Conservation (phyloP, 345 rosid species). For the Crucihimalaya himalaica region DNA sequence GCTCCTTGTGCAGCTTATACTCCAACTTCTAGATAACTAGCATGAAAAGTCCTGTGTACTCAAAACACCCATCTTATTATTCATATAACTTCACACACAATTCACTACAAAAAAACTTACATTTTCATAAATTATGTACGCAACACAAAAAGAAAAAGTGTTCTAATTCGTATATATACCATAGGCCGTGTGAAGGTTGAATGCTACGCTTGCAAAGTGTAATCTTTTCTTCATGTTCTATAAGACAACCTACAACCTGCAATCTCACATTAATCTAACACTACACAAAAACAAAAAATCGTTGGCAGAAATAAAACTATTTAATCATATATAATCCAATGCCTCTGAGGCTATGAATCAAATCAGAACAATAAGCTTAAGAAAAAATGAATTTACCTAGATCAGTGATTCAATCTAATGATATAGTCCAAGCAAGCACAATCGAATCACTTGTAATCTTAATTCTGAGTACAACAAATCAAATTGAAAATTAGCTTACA, state of each 20-base stretch:
- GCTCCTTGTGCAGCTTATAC: conserved; percentile 97
- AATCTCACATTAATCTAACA: conserved; percentile 5
- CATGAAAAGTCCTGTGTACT: conserved; percentile 85
- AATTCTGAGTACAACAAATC: too few relatives aligned
- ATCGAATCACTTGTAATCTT: too few relatives aligned
- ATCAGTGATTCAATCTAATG: too few relatives aligned
- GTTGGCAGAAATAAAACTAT: neutral
- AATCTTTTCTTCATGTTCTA: conserved; percentile 79
- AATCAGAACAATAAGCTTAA: too few relatives aligned
- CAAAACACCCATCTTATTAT: conserved; percentile 3
- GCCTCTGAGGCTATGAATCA: too few relatives aligned
- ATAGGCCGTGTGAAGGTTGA: conserved; percentile 89
- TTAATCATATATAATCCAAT: too few relatives aligned
- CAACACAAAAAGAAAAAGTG: neutral
- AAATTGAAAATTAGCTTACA: too few relatives aligned
- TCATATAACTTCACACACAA: conserved; percentile 9
- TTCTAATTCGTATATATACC: too few relatives aligned
- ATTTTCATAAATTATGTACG: neutral
- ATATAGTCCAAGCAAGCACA: too few relatives aligned
- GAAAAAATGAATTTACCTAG: too few relatives aligned
- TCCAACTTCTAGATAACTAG: conserved; percentile 97
- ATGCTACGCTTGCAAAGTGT: conserved; percentile 95
- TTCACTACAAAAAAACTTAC: neutral
- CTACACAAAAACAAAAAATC: neutral
- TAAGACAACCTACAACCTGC: conserved; percentile 97